Conservation (phyloP, 371 early-diverging fungal species). For the Mucor sp. region DNA sequence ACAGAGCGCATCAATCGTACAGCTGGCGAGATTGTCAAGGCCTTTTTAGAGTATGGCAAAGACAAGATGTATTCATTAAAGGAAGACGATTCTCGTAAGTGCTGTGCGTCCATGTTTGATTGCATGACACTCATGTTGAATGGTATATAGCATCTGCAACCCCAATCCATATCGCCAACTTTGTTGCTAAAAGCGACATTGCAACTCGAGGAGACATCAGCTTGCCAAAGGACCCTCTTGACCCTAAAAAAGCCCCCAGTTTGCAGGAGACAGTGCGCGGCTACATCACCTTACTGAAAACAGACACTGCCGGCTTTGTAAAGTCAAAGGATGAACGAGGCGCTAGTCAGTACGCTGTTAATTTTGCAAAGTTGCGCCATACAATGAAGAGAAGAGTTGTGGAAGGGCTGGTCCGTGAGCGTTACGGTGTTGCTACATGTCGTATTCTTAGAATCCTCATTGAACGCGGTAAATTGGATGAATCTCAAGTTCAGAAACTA, state of each 20-base stretch:
- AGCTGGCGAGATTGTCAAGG: slow-evolving; percentile 65
- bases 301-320: slow-evolving; percentile 68
- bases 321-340: slow-evolving; percentile 72
- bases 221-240: slow-evolving; percentile 51
- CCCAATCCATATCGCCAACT: slow-evolving; percentile 57
- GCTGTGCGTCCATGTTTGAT: neutral
- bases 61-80: slow-evolving; percentile 51
- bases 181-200: slow-evolving; percentile 49
- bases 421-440: slow-evolving; percentile 73
- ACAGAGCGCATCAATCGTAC: slow-evolving; percentile 66
- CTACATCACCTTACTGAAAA: slow-evolving; percentile 67
- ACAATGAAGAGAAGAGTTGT: slow-evolving; percentile 66
- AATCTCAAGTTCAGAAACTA: slow-evolving; percentile 76
- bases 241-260: slow-evolving; percentile 44
- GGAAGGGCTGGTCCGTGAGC: slow-evolving; percentile 69
- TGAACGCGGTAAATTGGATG: slow-evolving; percentile 83
- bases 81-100: slow-evolving; percentile 58
- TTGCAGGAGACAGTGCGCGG: slow-evolving; percentile 57
- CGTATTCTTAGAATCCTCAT: slow-evolving; percentile 77
- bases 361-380: slow-evolving; percentile 60
- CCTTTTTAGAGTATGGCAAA: slow-evolving; percentile 59
- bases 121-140: neutral
- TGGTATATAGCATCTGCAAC: slow-evolving; percentile 49
- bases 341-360: slow-evolving; percentile 72
- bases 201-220: slow-evolving; percentile 56